phyloP scores from a whole-genome alignment of 305 asterid species.

The Fraxinus velutina region DNA sequence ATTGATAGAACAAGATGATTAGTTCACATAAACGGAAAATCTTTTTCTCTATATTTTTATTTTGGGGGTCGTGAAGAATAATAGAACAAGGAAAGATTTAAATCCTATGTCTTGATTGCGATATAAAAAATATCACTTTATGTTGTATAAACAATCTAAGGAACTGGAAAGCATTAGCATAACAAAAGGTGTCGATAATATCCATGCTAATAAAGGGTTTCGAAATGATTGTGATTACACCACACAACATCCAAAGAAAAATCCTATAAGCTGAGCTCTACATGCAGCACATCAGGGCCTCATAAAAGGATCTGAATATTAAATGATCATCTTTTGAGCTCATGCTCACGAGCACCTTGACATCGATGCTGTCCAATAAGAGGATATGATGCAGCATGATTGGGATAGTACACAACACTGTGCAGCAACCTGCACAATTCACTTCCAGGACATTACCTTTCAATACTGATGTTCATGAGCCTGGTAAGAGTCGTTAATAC shows the following conservation, averaged over 20 bases:
- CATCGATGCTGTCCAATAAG: not conserved
- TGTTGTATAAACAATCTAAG: not conserved
- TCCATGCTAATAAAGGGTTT: not conserved
- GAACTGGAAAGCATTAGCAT: not conserved
- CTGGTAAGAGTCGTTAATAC: not conserved
- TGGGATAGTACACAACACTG: not conserved
- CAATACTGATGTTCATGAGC: not conserved
- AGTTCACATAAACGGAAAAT: not conserved
- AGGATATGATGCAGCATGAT: not conserved
- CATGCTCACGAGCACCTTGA: not conserved
- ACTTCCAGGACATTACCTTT: not conserved
- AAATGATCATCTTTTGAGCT: not conserved
- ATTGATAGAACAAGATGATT: conserved; percentile 22
- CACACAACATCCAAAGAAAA: not conserved
- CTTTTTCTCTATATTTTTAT: not conserved
- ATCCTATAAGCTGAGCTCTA: not conserved
- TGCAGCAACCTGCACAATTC: not conserved
- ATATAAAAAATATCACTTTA: not conserved
- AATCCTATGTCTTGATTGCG: not conserved
- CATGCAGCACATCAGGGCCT: not conserved
- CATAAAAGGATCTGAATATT: not conserved
- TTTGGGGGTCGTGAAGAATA: not conserved
- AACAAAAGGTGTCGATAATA: not conserved
- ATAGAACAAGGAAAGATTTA: not conserved
- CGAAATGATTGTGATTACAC: not conserved